These are phyloP conservation scores for Argentina anserina DNA, from an alignment of 306 rosid genomes.

Conservation along the genomic window DNA sequence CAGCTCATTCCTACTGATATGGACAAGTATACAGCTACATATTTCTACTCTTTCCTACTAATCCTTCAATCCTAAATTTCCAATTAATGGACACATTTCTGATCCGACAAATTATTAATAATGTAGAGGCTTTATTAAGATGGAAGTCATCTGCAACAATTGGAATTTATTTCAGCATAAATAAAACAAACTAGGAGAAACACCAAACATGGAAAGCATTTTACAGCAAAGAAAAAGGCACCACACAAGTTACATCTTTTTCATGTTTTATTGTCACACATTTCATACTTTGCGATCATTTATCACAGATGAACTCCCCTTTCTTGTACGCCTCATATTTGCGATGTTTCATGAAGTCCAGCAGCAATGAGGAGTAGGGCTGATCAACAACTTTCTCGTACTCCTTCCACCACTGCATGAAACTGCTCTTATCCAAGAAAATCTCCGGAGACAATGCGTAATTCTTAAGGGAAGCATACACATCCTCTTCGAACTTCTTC, in stretches of 20 bases:
- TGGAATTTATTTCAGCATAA: background rate
- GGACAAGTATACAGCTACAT: background rate
- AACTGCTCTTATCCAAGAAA: conserved; percentile 49
- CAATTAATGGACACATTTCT: background rate
- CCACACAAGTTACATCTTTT: background rate
- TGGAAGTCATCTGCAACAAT: background rate
- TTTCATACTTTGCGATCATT: background rate
- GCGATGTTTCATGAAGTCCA: conserved; percentile 28
- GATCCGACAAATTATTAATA: background rate
- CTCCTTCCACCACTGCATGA: conserved; percentile 60
- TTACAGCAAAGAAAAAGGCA: background rate
- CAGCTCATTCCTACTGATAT: background rate
- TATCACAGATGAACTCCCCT: conserved; percentile 6
- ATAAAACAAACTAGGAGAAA: background rate
- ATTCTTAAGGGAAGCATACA: conserved; percentile 30
- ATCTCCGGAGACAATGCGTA: conserved; percentile 61
- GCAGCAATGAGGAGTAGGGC: conserved; percentile 18
- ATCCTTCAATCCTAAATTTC: background rate
- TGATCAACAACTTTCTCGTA: conserved; percentile 28
- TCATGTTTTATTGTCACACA: background rate
- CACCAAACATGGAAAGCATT: background rate
- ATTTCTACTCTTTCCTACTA: no score
- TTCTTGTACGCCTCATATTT: conserved; percentile 22
- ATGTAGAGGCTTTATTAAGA: background rate
- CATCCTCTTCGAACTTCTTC: conserved; percentile 42